Percentiles rank a stretch among this genome's conserved stretches.
phyloP scores from a whole-genome alignment of 192 early-diverging fungal genomes.

The Podila minutissima region DNA sequence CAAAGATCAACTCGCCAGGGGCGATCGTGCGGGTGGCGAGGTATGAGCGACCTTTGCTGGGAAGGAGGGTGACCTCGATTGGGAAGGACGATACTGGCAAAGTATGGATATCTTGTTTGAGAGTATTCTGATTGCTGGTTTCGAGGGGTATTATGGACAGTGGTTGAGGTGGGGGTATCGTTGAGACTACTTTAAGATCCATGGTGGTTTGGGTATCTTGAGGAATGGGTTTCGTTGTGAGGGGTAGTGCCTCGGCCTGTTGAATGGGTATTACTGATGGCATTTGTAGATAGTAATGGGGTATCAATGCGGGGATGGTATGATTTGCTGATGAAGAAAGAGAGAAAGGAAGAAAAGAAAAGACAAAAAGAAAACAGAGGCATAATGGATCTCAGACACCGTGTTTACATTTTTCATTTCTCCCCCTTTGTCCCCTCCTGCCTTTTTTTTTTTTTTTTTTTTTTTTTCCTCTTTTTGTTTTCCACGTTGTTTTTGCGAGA shows the following conservation, averaged over 20 bases:
- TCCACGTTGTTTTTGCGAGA: too few relatives aligned
- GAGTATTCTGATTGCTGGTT: background rate
- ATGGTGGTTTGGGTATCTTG: background rate
- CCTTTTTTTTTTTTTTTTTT: too few relatives aligned
- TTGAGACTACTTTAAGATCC: background rate
- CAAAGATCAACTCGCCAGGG: constrained; percentile 30
- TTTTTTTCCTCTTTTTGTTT: too few relatives aligned
- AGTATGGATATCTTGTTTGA: too few relatives aligned
- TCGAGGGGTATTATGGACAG: background rate
- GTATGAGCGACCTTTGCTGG: constrained; percentile 39
- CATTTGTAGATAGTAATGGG: background rate
- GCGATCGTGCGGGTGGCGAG: constrained; percentile 29
- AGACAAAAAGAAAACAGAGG: background rate
- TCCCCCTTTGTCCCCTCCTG: background rate
- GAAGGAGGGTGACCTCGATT: constrained; percentile 9
- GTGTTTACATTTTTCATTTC: constrained; percentile 4
- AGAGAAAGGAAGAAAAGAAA: constrained; percentile 4
- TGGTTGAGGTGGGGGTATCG: background rate
- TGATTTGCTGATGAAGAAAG: background rate
- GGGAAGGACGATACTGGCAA: constrained; percentile 5
- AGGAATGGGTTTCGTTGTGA: background rate
- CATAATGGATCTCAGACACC: too few relatives aligned
- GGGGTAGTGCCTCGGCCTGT: background rate
- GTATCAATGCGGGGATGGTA: background rate
- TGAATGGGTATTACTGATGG: background rate